phyloP scores from a whole-genome alignment of 106 monocot species.

The Dendrobium nobile region DNA sequence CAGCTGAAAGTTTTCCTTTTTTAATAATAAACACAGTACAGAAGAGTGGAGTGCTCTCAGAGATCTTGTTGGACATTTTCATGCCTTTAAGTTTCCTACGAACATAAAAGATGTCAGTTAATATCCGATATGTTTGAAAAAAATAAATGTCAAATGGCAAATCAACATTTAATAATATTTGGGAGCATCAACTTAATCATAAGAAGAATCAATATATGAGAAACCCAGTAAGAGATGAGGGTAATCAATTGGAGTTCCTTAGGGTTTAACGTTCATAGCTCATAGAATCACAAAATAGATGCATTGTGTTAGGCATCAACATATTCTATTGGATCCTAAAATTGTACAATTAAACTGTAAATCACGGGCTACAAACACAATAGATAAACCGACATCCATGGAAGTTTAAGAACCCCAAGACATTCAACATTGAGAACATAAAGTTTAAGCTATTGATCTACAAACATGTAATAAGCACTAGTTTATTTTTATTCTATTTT shows the following conservation, averaged over 20 bases:
- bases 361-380: too few species aligned
- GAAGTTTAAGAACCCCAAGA: too few species aligned
- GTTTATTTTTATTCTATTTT: too few species aligned
- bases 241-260: not conserved
- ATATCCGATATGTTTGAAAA: not conserved
- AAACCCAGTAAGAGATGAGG: not conserved
- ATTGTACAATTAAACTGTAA: too few species aligned
- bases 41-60: slow-evolving; percentile 43
- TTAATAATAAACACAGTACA: slow-evolving; percentile 67
- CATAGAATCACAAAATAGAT: not conserved
- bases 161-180: too few species aligned
- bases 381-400: too few species aligned
- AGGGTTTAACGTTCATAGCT: not conserved
- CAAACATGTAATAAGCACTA: too few species aligned
- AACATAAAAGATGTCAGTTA: not conserved
- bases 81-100: slow-evolving; percentile 51
- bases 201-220: not conserved
- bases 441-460: too few species aligned
- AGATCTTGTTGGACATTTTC: slow-evolving; percentile 43
- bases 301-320: not conserved
- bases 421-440: too few species aligned
- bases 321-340: too few species aligned
- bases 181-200: not conserved
- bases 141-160: not conserved
- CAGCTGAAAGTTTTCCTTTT: slow-evolving; percentile 58